Conservation (phyloP, 192 early-diverging fungal genomes). For the Umbelopsis ramanniana region DNA sequence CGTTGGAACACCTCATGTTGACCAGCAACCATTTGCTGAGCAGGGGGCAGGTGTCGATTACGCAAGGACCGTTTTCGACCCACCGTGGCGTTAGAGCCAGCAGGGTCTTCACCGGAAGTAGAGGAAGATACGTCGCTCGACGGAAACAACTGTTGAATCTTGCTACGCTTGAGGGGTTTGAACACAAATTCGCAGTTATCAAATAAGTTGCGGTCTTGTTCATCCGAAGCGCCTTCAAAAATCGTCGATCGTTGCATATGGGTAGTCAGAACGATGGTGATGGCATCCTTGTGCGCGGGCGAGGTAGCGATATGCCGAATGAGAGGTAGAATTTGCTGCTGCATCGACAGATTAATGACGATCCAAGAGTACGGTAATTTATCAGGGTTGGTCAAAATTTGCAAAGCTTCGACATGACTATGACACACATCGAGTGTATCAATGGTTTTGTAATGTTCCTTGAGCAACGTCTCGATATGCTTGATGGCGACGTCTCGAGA, state of each 20-base stretch:
- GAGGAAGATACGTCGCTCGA: neutral
- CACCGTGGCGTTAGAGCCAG: neutral
- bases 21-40: slow-evolving; percentile 46
- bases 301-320: slow-evolving; percentile 30
- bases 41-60: slow-evolving; percentile 13
- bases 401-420: slow-evolving; percentile 44
- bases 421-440: slow-evolving; percentile 45
- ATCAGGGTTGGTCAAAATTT: slow-evolving; percentile 32
- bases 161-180: slow-evolving; percentile 58
- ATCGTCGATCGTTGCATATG: slow-evolving; percentile 57
- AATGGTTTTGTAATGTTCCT: slow-evolving; percentile 23
- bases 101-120: too few relatives aligned
- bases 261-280: slow-evolving; percentile 54
- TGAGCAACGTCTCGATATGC: slow-evolving; percentile 39
- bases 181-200: slow-evolving; percentile 55
- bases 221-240: slow-evolving; percentile 46
- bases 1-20: slow-evolving; percentile 57
- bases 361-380: slow-evolving; percentile 43
- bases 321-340: slow-evolving; percentile 47
- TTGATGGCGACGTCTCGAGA: slow-evolving; percentile 48
- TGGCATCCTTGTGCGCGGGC: slow-evolving; percentile 18
- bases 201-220: slow-evolving; percentile 39
- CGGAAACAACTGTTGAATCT: slow-evolving; percentile 28
- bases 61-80: neutral
- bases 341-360: slow-evolving; percentile 51